These are phyloP conservation scores for Candida lessepsii DNA, from an alignment of 805 yeast species.

Conservation along the genomic window DNA sequence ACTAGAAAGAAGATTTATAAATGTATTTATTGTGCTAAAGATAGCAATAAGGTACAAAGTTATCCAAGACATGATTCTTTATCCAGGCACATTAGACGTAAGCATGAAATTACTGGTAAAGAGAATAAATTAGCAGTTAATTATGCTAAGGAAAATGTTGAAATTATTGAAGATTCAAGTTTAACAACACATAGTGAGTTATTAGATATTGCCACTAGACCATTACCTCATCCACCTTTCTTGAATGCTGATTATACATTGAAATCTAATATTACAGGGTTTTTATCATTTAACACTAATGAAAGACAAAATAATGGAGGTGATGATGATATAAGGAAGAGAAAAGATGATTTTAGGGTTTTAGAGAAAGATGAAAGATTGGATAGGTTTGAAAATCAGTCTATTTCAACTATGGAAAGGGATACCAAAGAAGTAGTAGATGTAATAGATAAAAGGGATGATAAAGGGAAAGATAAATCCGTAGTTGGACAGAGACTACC, in stretches of 20 bases:
- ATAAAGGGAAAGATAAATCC: not conserved
- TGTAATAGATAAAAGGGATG: no score
- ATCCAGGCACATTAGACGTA: conserved; percentile 43
- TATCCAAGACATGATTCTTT: conserved; percentile 46
- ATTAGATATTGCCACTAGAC: conserved; percentile 16
- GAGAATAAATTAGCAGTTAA: conserved; percentile 45
- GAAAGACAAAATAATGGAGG: not conserved
- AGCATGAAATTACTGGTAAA: conserved; percentile 44
- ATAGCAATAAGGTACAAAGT: conserved; percentile 36
- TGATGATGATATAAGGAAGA: conserved; percentile 3
- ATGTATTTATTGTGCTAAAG: conserved; percentile 38
- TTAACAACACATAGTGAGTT: conserved; percentile 12
- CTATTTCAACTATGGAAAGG: no score
- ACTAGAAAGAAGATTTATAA: conserved; percentile 41
- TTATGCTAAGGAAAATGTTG: conserved; percentile 43
- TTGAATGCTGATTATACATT: conserved; percentile 30
- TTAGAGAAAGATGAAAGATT: no score
- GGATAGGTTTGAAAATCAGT: no score
- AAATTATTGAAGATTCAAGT: conserved; percentile 31
- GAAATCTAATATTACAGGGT: conserved; percentile 30
- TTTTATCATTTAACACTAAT: conserved; percentile 26
- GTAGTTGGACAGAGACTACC: not conserved
- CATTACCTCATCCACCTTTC: conserved; percentile 31
- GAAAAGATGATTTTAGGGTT: no score
- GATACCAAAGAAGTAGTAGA: no score